These are phyloP conservation scores for Suillus americanus DNA, from an alignment of 768 basidiomycete genomes.

Conservation along the genomic window DNA sequence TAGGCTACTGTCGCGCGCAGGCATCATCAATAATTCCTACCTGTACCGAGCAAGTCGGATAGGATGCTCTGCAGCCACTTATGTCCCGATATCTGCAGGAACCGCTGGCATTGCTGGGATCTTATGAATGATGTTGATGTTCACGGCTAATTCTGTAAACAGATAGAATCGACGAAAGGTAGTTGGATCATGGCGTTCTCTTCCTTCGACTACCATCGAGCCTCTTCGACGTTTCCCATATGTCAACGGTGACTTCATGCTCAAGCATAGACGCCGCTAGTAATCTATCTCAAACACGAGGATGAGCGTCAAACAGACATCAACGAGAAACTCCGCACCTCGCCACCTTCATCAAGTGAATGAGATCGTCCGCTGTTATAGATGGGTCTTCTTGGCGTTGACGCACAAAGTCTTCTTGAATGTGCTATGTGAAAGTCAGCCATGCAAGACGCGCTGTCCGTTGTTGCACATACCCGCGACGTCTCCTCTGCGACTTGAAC, in stretches of 20 bases:
- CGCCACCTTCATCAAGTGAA: slow-evolving; percentile 66
- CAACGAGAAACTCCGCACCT: slow-evolving; percentile 45
- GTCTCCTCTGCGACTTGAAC: slow-evolving; percentile 52
- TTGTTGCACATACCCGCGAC: slow-evolving; percentile 49
- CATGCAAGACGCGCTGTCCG: not conserved
- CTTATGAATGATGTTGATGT: not conserved
- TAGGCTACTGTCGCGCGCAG: not conserved
- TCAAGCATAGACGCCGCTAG: slow-evolving; percentile 62
- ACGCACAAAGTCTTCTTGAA: slow-evolving; percentile 73
- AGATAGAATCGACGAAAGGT: not conserved
- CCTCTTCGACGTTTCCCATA: slow-evolving; percentile 66
- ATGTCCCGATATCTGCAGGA: not conserved
- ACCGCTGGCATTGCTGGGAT: not conserved
- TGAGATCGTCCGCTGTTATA: slow-evolving; percentile 58
- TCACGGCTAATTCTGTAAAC: not conserved
- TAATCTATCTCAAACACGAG: slow-evolving; percentile 42
- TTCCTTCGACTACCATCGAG: slow-evolving; percentile 49
- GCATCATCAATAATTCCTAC: not conserved
- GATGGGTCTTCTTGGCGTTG: slow-evolving; percentile 38
- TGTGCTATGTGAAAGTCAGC: slow-evolving; percentile 44
- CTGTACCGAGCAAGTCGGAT: not conserved
- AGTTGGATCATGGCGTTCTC: not conserved
- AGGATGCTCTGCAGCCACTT: not conserved
- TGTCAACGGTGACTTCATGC: slow-evolving; percentile 49
- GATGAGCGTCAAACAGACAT: slow-evolving; percentile 6